Percentiles rank a stretch among this genome's conserved stretches.
phyloP scores from a whole-genome alignment of 2,329 filamentous ascomycete genomes.

The Colletotrichum limetticola region DNA sequence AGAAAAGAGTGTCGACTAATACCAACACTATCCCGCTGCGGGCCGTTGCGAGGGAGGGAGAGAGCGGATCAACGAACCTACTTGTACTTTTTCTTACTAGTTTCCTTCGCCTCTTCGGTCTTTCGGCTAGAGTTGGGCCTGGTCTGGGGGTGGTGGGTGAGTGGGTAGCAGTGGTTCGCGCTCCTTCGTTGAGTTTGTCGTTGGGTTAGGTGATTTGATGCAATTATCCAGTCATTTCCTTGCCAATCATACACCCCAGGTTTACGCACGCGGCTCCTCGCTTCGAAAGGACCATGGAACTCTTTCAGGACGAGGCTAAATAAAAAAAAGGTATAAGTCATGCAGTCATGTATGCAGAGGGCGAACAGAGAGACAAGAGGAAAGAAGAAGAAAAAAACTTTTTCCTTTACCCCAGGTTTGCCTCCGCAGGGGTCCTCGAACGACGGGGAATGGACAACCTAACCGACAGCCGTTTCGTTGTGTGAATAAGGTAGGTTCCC shows the following conservation, averaged over 20 bases:
- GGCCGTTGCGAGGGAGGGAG: neutral
- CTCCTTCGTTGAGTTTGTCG: neutral
- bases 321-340: neutral
- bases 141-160: neutral
- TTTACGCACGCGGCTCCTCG: neutral
- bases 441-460: neutral
- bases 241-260: constrained; percentile 2
- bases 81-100: constrained; percentile 15
- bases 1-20: neutral
- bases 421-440: neutral
- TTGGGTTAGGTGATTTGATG: constrained; percentile 28
- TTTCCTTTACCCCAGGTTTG: neutral
- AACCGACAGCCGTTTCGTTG: neutral
- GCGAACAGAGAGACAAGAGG: neutral
- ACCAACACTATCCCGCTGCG: neutral
- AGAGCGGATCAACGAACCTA: constrained; percentile 7
- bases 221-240: constrained; percentile 23
- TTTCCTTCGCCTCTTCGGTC: neutral
- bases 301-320: neutral
- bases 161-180: neutral
- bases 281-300: neutral
- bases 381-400: neutral
- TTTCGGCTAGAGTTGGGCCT: neutral
- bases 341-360: neutral
- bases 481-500: constrained; percentile 19